Evolutionary conservation across 495 filamentous ascomycete species (phyloP).

Genomic region (Staphylotrichum longicolle): DNA sequence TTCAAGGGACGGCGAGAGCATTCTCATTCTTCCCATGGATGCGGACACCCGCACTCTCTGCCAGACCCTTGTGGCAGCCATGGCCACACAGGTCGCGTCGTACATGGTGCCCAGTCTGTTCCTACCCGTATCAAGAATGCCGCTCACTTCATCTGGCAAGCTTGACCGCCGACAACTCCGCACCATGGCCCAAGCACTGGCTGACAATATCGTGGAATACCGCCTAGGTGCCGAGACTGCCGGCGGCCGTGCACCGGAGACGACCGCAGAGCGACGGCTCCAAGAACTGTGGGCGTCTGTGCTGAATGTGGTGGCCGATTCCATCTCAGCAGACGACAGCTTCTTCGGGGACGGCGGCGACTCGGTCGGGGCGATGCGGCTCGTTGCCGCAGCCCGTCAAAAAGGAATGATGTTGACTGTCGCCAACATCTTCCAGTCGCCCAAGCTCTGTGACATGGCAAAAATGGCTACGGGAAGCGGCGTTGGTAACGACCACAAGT

Average conservation of each 20-base stretch:
- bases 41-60: constrained; percentile 7
- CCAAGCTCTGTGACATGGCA: constrained; percentile 49
- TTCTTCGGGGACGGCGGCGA: constrained; percentile 69
- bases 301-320: constrained; percentile 25
- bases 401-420: constrained; percentile 55
- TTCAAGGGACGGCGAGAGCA: background rate
- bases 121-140: constrained; percentile 50
- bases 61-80: background rate
- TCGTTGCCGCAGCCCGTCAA: constrained; percentile 55
- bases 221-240: constrained; percentile 9
- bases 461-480: constrained; percentile 14
- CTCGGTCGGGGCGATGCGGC: constrained; percentile 66
- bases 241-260: constrained; percentile 12
- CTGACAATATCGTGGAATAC: constrained; percentile 15
- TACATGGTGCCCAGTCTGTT: constrained; percentile 60
- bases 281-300: constrained; percentile 34
- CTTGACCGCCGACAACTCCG: constrained; percentile 39
- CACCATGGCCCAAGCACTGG: constrained; percentile 11
- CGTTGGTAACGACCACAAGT: background rate
- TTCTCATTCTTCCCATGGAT: constrained; percentile 21
- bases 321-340: constrained; percentile 54
- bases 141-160: constrained; percentile 53
- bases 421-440: constrained; percentile 48
- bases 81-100: constrained; percentile 15
- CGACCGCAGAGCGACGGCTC: constrained; percentile 30